Evolutionary conservation across 176 grass and related monocot genomes (phyloP), one percentile per base, ranked within the genome.

Genomic region (Eragrostis curvula): DNA sequence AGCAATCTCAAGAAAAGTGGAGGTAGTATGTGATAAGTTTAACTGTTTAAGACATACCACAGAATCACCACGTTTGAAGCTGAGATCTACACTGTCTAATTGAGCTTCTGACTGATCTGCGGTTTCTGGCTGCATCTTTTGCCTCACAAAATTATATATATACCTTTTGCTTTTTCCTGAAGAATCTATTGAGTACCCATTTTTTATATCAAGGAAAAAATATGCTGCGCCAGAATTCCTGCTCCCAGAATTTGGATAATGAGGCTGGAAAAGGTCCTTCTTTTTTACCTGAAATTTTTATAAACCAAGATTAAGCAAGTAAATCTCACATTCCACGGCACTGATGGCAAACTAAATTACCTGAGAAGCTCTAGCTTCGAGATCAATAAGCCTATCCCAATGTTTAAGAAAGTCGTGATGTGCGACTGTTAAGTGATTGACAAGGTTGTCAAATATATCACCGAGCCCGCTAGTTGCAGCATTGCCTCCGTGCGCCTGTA

Each of bases 321-420:
- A 60, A 45, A 74, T 14, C 48, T 52, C 36, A 74, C 52, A 32
- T 70, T 79, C 27, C 42, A 70, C 20, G 27, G 18, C 65, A 59
- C 23, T 66, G 15, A 71, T 65, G 25, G 81, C 45, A 84, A 87
- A 88, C 16, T 21, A 84, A 84, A 85, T 60, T 87, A 98, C 96
- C 96, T 95, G 84, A 81, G 90, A 93, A 83, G 14, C 66, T 87
- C 92, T 88, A 88, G 96, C 88, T 86, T 98, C 92, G 44, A 98
- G 85, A 85, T 98, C 92, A 82, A 98, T 89, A 74, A 95, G 85
- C 83, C 49, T 85, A 73, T 91, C 85, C 96, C 96, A 98, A 59
- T 93, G 90, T 85, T 93, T 98, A 78, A 98, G 96, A 83, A 98
- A 98, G 48, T 86, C 81, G 88, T 29, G 74, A 84, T 98, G 90